Base-by-base conservation (phyloP, 2,329 filamentous ascomycete genomes). In the Clonostachys rosea region DNA sequence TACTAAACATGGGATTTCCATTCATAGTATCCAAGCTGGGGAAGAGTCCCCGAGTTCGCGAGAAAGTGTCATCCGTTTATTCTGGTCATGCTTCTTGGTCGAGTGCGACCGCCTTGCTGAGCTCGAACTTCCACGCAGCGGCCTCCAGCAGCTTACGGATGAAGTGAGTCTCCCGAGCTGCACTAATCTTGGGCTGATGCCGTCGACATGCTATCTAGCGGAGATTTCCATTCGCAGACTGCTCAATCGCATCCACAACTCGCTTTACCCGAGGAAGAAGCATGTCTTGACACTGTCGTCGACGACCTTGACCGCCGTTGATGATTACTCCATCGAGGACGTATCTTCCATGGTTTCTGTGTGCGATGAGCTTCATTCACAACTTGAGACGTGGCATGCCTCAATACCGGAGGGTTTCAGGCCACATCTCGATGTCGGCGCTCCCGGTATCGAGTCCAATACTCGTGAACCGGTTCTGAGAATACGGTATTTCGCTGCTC, bases 51-150 rank as follows among this genome's bases (percentile, higher is more conserved):
- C 49, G 5, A 50, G 43, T n/a, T 52, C 52, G 6, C 43, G 48
- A 14, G 56, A 59, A 44, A 56, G 47, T 12, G 48, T 59, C 5
- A 48, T 61, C 13, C 52, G 59, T 0, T 41, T 62, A 2, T 62
- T 60, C 44, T 64, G 61, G 60, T 62, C 59, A 5, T 62, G 59
- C 18, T 64, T 63, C 34, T 45, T 64, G 6, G 48, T 64, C 0
- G 60, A 64, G 50, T 63, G 59, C 34, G 62, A 65, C 46, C 56
- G 59, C 3, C 54, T 64, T 2, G 61, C 62, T 2, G 62, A 64
- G 45, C 50, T 64, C 5, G 60, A 64, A 18, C 57, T 64, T 3
- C 62, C 62, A 14, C 49, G 59, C 30, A 64, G 62, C 47, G 60
- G 62, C 11, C 47, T 65, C 5, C 57, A 64, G 40, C 57, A 60